A percentile compares a stretch with the other conserved stretches of the same genome.
Conservation (phyloP, 1,139 yeast genomes). For the Meyerozyma guilliermondii region DNA sequence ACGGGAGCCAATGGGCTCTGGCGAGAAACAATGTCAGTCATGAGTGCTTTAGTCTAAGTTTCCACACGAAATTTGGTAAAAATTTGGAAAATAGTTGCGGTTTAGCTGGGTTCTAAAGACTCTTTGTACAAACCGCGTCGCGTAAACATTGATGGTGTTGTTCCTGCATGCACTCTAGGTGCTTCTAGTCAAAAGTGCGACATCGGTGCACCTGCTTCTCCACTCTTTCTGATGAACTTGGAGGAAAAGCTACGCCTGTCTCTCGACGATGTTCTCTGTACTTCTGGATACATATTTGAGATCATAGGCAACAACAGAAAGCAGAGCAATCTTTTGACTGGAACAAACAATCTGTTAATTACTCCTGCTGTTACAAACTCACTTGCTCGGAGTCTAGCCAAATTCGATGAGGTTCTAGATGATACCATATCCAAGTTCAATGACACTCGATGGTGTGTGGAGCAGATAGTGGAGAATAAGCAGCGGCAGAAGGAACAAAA, state of each 20-base stretch:
- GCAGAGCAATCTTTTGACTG: slow-evolving; percentile 40
- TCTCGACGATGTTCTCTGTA: slow-evolving; percentile 36
- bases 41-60: neutral
- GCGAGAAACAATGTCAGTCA: slow-evolving; percentile 38
- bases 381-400: slow-evolving; percentile 29
- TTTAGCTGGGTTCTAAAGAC: neutral
- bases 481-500: slow-evolving; percentile 41
- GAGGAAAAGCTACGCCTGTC: slow-evolving; percentile 38
- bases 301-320: slow-evolving; percentile 38
- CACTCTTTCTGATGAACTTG: slow-evolving; percentile 25
- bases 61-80: neutral
- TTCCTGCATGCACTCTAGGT: neutral
- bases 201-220: neutral
- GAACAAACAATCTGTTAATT: slow-evolving; percentile 40
- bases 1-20: slow-evolving; percentile 87
- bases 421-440: slow-evolving; percentile 41
- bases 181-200: neutral
- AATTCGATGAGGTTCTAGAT: slow-evolving; percentile 40
- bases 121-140: neutral
- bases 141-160: neutral
- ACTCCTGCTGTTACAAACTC: slow-evolving; percentile 39
- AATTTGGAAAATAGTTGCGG: neutral
- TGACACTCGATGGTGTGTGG: slow-evolving; percentile 45
- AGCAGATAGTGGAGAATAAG: slow-evolving; percentile 38
- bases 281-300: slow-evolving; percentile 43